Evolutionary conservation across 768 basidiomycete species (phyloP).

Genomic region (Austroboletus festivus): DNA sequence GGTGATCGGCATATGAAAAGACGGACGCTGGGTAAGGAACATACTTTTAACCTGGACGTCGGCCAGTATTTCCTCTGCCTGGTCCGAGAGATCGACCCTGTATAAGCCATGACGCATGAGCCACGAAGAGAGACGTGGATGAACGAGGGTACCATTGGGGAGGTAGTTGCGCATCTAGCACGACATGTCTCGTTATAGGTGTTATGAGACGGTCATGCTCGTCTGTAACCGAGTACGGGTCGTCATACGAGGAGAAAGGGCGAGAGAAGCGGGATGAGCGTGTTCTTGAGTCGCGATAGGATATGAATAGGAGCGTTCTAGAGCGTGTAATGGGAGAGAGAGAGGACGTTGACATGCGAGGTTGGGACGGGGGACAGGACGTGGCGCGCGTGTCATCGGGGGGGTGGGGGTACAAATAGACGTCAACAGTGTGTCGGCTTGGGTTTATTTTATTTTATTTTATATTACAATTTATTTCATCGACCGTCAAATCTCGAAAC

Average conservation of each 20-base stretch:
- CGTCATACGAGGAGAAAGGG: slow-evolving; percentile 45
- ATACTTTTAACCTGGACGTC: slow-evolving; percentile 75
- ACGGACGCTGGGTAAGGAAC: slow-evolving; percentile 24
- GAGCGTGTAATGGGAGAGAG: slow-evolving; percentile 70
- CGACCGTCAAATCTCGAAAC: slow-evolving; percentile 22
- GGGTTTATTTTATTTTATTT: no score
- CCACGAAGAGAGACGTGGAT: neutral
- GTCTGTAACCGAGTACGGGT: slow-evolving; percentile 43
- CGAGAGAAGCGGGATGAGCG: slow-evolving; percentile 37
- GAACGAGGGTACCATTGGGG: slow-evolving; percentile 70
- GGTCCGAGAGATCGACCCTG: slow-evolving; percentile 92
- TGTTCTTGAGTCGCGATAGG: slow-evolving; percentile 79
- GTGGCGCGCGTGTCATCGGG: slow-evolving; percentile 17
- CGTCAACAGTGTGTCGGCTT: slow-evolving; percentile 17
- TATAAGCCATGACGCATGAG: slow-evolving; percentile 17
- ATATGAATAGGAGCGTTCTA: slow-evolving; percentile 89
- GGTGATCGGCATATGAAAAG: slow-evolving; percentile 14
- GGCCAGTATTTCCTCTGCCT: slow-evolving; percentile 77
- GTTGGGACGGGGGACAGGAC: slow-evolving; percentile 13
- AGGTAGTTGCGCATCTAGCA: slow-evolving; percentile 63
- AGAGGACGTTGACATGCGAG: slow-evolving; percentile 35
- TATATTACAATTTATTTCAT: no score
- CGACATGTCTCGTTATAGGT: slow-evolving; percentile 38
- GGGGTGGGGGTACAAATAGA: slow-evolving; percentile 17
- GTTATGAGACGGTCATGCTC: slow-evolving; percentile 67